phyloP scores from a whole-genome alignment of 73 alveolate genomes.

The Effrenium voratum region DNA sequence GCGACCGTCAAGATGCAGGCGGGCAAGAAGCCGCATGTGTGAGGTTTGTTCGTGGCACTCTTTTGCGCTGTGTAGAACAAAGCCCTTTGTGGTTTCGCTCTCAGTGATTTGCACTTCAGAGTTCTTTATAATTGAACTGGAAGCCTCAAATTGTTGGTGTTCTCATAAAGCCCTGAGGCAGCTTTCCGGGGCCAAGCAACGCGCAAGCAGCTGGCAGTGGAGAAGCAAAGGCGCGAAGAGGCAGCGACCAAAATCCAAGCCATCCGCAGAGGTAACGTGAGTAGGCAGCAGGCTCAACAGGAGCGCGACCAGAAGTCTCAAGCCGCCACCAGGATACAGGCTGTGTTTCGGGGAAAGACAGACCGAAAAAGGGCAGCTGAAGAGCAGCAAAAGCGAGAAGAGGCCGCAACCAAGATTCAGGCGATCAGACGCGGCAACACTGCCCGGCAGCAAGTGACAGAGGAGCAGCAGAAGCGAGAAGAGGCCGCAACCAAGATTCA shows the following conservation, averaged over 20 bases:
- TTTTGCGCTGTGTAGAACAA: too few relatives aligned
- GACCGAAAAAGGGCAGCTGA: not conserved
- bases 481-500: conserved; percentile 16
- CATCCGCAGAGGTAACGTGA: conserved; percentile 13
- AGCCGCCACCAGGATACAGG: conserved; percentile 15
- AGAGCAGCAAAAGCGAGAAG: conserved; percentile 1
- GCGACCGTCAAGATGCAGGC: conserved; percentile 27
- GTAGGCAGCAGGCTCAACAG: not conserved
- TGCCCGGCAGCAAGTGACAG: not conserved
- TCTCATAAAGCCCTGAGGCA: too few relatives aligned
- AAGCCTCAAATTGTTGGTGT: too few relatives aligned
- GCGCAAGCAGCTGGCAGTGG: not conserved
- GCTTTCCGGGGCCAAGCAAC: not conserved
- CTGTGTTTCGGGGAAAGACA: not conserved
- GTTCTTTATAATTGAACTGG: too few relatives aligned
- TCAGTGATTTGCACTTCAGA: too few relatives aligned
- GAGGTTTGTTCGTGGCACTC: too few relatives aligned
- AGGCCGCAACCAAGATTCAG: conserved; percentile 51
- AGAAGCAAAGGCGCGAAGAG: conserved; percentile 11
- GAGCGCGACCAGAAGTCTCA: not conserved
- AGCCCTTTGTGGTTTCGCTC: too few relatives aligned
- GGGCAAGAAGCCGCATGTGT: not conserved
- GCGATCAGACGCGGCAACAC: conserved; percentile 34
- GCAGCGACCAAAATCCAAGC: conserved; percentile 56
- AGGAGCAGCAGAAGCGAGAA: not conserved